Evolutionary conservation across 768 basidiomycete genomes (phyloP), one percentile per base, ranked within the genome.

Genomic region (Pulveroboletus sp.): DNA sequence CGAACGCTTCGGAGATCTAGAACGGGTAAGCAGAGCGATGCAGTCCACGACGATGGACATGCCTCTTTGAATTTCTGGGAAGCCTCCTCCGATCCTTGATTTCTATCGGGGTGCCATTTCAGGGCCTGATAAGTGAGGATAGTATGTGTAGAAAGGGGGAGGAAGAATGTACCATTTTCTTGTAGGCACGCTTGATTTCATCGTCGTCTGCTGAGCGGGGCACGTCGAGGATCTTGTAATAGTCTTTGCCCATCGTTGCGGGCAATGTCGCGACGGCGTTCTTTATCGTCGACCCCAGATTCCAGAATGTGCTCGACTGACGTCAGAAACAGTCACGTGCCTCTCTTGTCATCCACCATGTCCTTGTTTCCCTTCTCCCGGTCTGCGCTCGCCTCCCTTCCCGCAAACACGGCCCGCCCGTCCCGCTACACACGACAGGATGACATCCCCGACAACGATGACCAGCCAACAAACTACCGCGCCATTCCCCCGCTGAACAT

Each of bases 31-130:
- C 13, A 5, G 16, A n/a, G 16, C 5, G 17, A 29, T 6, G 4
- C 1, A 7, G 1, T 12, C 5, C 8, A 2, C 19, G 8, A n/a
- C 5, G 5, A 11, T 21, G 1, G 13, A 61, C 75, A 23, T 35
- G 85, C 93, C 79, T 94, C 82, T 72, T 99, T 94, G 70, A 99
- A 98, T 69, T 89, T 95, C 66, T 80, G 77, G 3, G 81, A 85
- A 0, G 95, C 88, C 55, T 85, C 86, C 57, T 94, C 94, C 42
- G 88, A 85, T 24, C 90, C 89, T 46, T 72, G 72, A 62, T 97
- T 95, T 33, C 94, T 80, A 66, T 97, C 94, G 32, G 94, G 94
- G 68, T 98, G 95, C 85, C 90, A 90, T 80, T 90, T 93, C 66
- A 97, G 67, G 40, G 93, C 91, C 87, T 79, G 23, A 9, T 11